Evolutionary conservation across 805 yeast genomes (phyloP).

Genomic region (Saccharomycopsis sp.): DNA sequence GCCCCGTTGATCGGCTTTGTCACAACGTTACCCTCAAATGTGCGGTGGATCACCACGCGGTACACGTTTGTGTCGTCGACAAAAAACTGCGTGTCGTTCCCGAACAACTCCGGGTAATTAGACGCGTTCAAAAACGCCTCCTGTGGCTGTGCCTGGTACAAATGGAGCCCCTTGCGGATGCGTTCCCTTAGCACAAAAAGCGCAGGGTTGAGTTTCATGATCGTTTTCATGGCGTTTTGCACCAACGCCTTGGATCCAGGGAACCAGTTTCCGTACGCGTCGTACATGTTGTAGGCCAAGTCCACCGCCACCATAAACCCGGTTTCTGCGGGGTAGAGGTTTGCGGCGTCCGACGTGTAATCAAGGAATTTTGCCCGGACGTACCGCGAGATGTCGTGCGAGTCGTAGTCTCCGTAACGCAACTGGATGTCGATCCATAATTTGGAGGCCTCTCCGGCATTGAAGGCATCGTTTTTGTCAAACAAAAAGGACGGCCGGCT

Average conservation of each 20-base stretch:
- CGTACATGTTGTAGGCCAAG: slow-evolving; percentile 91
- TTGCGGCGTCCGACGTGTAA: slow-evolving; percentile 80
- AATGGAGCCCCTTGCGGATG: slow-evolving; percentile 86
- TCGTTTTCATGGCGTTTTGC: slow-evolving; percentile 87
- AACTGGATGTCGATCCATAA: slow-evolving; percentile 95
- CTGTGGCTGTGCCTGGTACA: slow-evolving; percentile 89
- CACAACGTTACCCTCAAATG: slow-evolving; percentile 87
- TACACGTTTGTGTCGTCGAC: slow-evolving; percentile 94
- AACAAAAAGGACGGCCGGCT: slow-evolving; percentile 73
- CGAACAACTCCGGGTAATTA: slow-evolving; percentile 85
- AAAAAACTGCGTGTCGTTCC: slow-evolving; percentile 74
- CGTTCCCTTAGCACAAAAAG: slow-evolving; percentile 87
- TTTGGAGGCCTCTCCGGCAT: slow-evolving; percentile 53
- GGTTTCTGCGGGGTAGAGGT: slow-evolving; percentile 86
- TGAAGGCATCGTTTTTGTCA: slow-evolving; percentile 60
- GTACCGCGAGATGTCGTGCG: slow-evolving; percentile 92
- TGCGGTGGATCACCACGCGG: slow-evolving; percentile 84
- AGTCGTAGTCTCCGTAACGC: slow-evolving; percentile 94
- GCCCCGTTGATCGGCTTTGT: slow-evolving; percentile 94
- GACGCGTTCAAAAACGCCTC: slow-evolving; percentile 85
- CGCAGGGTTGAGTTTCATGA: slow-evolving; percentile 94
- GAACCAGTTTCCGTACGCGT: slow-evolving; percentile 97
- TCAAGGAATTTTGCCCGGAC: slow-evolving; percentile 89
- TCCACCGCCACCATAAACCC: slow-evolving; percentile 90
- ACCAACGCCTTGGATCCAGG: slow-evolving; percentile 86